phyloP scores from a whole-genome alignment of 164 flowering plant species.

The Aristolochia contorta region DNA sequence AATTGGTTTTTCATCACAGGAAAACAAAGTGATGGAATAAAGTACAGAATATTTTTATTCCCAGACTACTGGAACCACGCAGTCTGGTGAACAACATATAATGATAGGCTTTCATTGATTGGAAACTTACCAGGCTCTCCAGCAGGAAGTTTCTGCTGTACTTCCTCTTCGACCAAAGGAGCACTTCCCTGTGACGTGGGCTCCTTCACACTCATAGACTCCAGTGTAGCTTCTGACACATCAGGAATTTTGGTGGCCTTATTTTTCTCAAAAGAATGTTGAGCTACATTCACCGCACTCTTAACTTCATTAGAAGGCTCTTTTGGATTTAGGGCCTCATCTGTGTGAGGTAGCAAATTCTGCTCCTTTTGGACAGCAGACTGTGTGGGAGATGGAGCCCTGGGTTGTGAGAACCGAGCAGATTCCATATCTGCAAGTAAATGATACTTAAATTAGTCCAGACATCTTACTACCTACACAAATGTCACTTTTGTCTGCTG shows the following conservation, averaged over 20 bases:
- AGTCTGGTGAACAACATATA: too few species aligned
- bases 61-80: too few species aligned
- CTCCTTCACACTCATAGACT: conserved; percentile 49
- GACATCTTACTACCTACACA: too few species aligned
- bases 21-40: too few species aligned
- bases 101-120: neutral
- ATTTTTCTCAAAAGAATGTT: conserved; percentile 25
- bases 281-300: conserved; percentile 22
- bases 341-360: conserved; percentile 15
- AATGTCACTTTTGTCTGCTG: too few species aligned
- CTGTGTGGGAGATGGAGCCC: conserved; percentile 53
- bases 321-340: conserved; percentile 26
- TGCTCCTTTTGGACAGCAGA: conserved; percentile 64
- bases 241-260: conserved; percentile 26
- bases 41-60: too few species aligned
- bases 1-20: too few species aligned
- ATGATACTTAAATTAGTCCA: neutral
- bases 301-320: conserved; percentile 25
- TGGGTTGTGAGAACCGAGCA: conserved; percentile 51
- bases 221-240: conserved; percentile 64
- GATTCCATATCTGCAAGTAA: conserved; percentile 62
- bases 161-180: conserved; percentile 69
- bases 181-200: conserved; percentile 73
- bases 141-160: conserved; percentile 65
- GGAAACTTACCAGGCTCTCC: conserved; percentile 56